Percentiles rank a stretch among this genome's conserved stretches.
Evolutionary conservation across 768 basidiomycete genomes (phyloP).

Genomic region (Aureoboletus auriporus): DNA sequence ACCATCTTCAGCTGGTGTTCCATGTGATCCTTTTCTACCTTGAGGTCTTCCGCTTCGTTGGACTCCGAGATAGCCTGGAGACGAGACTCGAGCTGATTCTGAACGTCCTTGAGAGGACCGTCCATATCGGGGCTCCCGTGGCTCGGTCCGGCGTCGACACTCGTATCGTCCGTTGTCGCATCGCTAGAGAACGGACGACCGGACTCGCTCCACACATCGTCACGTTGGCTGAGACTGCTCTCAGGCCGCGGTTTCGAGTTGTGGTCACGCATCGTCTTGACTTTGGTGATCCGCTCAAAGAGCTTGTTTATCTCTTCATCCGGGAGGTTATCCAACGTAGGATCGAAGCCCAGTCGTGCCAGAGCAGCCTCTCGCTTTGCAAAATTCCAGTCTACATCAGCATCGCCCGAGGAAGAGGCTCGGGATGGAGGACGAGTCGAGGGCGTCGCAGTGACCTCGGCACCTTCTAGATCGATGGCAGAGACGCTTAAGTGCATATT

Average conservation of each 20-base stretch:
- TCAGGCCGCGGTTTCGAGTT: constrained; percentile 81
- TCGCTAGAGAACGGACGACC: constrained; percentile 79
- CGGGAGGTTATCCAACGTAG: constrained; percentile 85
- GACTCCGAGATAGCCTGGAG: constrained; percentile 60
- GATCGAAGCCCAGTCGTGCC: constrained; percentile 80
- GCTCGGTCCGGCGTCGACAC: constrained; percentile 61
- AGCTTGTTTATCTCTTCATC: constrained; percentile 94
- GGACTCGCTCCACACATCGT: constrained; percentile 87
- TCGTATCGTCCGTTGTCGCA: constrained; percentile 83
- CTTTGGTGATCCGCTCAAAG: constrained; percentile 91
- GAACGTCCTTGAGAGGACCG: constrained; percentile 63
- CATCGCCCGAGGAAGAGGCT: constrained; percentile 58
- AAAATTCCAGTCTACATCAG: constrained; percentile 94
- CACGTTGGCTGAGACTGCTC: constrained; percentile 80
- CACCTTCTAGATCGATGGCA: constrained; percentile 61
- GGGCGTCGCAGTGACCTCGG: constrained; percentile 37
- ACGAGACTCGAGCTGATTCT: constrained; percentile 71
- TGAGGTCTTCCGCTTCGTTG: constrained; percentile 78
- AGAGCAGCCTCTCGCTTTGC: constrained; percentile 93
- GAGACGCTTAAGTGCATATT: constrained; percentile 62
- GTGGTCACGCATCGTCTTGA: constrained; percentile 83
- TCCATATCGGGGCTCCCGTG: constrained; percentile 64
- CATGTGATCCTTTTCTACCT: constrained; percentile 91
- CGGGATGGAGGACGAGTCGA: constrained; percentile 78
- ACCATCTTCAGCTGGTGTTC: constrained; percentile 81